Evolutionary conservation across 129 eudicot species (phyloP).

Genomic region (Saussurea involucrata): DNA sequence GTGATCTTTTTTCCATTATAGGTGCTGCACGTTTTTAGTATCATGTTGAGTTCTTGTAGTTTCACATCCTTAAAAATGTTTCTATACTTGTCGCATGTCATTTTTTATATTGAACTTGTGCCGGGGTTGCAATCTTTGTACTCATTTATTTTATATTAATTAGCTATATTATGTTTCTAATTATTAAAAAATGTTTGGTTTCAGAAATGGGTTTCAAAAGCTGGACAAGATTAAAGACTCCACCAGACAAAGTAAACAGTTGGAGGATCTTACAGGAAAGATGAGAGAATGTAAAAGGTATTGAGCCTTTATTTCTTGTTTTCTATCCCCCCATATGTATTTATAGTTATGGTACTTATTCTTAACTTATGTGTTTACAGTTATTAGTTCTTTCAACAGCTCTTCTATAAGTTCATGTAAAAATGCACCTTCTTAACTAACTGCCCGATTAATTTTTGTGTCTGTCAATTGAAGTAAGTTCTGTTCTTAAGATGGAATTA

Average conservation of each 20-base stretch:
- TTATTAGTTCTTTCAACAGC: not conserved
- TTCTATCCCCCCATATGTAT: not conserved
- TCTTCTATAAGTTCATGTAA: not conserved
- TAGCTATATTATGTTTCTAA: not conserved
- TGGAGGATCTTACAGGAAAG: conserved; percentile 94
- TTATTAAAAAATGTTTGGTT: not conserved
- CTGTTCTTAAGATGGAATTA: not conserved
- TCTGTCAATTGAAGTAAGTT: not conserved
- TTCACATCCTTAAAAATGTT: not conserved
- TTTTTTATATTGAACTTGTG: not conserved
- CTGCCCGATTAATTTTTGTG: not conserved
- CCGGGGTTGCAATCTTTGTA: not conserved
- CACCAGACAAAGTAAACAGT: conserved; percentile 91
- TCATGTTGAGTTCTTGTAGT: not conserved
- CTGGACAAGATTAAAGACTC: conserved; percentile 94
- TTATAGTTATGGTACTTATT: not conserved
- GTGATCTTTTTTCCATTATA: not conserved
- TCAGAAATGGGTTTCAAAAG: conserved; percentile 97
- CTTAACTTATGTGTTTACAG: not conserved
- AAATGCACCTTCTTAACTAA: not conserved
- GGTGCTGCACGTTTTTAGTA: not conserved
- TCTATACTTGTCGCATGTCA: not conserved
- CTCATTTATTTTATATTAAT: not conserved
- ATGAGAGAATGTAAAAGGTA: conserved; percentile 99
- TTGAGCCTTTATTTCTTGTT: not conserved